A percentile compares a stretch with the other conserved stretches of the same genome.
These are phyloP conservation scores for Arthrinium phaeospermum DNA, from an alignment of 2,329 filamentous ascomycete genomes.

Conservation along the genomic window DNA sequence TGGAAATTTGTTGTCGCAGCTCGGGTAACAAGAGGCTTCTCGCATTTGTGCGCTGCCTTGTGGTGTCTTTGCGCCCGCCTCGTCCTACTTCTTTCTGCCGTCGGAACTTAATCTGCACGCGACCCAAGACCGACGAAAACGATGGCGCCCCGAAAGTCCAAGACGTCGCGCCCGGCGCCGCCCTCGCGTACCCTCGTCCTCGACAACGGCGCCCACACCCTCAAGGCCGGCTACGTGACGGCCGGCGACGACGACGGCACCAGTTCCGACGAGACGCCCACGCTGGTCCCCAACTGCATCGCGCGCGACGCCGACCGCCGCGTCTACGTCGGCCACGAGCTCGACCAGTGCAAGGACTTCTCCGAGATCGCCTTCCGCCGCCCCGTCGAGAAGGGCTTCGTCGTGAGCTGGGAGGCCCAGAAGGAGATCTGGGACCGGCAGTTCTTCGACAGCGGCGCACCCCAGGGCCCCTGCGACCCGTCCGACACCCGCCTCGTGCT, in stretches of 20 bases:
- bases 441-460: slow-evolving; percentile 75
- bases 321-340: slow-evolving; percentile 79
- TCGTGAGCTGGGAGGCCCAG: slow-evolving; percentile 96
- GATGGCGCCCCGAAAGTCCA: slow-evolving; percentile 53
- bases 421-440: slow-evolving; percentile 95
- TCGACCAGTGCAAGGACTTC: slow-evolving; percentile 83
- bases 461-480: slow-evolving; percentile 70
- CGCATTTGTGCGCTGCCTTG: neutral
- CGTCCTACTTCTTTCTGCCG: neutral
- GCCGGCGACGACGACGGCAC: slow-evolving; percentile 43
- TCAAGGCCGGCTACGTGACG: slow-evolving; percentile 84
- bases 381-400: slow-evolving; percentile 91
- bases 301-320: slow-evolving; percentile 81
- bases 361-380: slow-evolving; percentile 86
- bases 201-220: slow-evolving; percentile 89
- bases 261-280: slow-evolving; percentile 53
- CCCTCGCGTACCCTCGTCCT: slow-evolving; percentile 78
- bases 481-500: slow-evolving; percentile 83
- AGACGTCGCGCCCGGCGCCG: slow-evolving; percentile 54
- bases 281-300: slow-evolving; percentile 85
- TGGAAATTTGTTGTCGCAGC: neutral
- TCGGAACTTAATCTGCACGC: neutral
- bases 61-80: neutral
- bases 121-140: neutral
- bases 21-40: neutral